Conservation (phyloP, 129 eudicot genomes). For the Pseudognaphalium luteoalbum region DNA sequence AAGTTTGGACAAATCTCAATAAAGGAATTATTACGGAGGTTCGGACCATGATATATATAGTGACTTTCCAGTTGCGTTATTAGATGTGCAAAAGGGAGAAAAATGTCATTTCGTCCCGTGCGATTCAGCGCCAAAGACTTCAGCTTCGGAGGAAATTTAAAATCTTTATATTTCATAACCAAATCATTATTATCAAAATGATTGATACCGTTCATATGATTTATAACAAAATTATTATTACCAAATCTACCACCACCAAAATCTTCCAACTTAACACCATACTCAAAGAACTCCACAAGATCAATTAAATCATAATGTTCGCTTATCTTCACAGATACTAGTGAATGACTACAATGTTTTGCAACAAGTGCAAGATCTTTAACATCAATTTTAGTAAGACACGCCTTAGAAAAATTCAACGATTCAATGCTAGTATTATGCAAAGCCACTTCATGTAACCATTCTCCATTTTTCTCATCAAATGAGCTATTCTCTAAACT, state of each 20-base stretch:
- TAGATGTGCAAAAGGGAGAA: background rate
- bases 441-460: background rate
- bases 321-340: background rate
- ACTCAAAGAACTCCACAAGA: background rate
- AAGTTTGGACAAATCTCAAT: background rate
- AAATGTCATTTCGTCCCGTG: background rate
- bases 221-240: no score
- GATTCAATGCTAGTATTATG: background rate
- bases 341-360: background rate
- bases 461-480: background rate
- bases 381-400: background rate
- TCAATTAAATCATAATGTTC: background rate
- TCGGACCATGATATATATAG: background rate
- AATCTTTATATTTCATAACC: no score
- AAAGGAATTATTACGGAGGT: background rate
- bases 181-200: no score
- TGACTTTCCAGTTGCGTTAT: background rate
- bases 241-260: constrained; percentile 1
- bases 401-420: background rate
- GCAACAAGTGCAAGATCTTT: background rate
- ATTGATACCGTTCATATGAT: no score
- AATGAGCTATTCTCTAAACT: background rate
- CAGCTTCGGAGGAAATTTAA: no score
- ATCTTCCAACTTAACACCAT: background rate
- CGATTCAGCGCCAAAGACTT: background rate